These are phyloP conservation scores for Yamadazyma triangularis DNA, from an alignment of 1,139 yeast species.

Conservation along the genomic window DNA sequence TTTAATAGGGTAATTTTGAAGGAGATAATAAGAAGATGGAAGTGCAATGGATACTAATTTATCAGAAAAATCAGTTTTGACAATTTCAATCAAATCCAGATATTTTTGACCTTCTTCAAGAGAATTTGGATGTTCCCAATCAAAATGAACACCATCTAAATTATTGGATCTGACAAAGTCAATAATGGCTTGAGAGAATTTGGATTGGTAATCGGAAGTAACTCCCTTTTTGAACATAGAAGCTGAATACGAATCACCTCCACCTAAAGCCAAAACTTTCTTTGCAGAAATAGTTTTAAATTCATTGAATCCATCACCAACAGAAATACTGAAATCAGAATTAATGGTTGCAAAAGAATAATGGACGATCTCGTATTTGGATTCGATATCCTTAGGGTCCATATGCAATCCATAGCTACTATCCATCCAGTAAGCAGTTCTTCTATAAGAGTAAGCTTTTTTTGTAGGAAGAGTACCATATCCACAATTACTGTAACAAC, in stretches of 20 bases:
- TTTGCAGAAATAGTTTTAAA: conserved; percentile 11
- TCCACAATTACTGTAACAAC: conserved; percentile 16
- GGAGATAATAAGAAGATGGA: conserved; percentile 11
- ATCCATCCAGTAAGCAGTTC: conserved; percentile 17
- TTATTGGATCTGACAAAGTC: conserved; percentile 10
- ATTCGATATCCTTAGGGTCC: conserved; percentile 7
- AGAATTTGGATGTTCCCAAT: conserved; percentile 19
- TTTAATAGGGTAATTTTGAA: conserved; percentile 10
- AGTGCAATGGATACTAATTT: conserved; percentile 17
- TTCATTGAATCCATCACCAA: conserved; percentile 2
- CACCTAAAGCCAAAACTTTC: conserved; percentile 15
- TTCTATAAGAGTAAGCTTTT: conserved; percentile 12
- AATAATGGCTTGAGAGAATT: conserved; percentile 13
- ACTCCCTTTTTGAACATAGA: conserved; percentile 11
- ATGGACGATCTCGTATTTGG: conserved; percentile 5
- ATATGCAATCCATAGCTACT: conserved; percentile 6
- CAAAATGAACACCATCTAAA: conserved; percentile 19
- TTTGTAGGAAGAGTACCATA: conserved; percentile 13
- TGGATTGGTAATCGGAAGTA: conserved; percentile 8
- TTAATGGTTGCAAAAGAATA: conserved; percentile 14
- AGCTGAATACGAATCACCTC: conserved; percentile 11
- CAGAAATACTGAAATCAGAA: conserved; percentile 9
- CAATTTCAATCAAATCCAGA: conserved; percentile 11
- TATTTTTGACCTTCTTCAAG: conserved; percentile 7
- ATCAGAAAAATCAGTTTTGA: conserved; percentile 10